Evolutionary conservation across 106 monocot genomes (phyloP).

Genomic region (Dendrobium nobile): DNA sequence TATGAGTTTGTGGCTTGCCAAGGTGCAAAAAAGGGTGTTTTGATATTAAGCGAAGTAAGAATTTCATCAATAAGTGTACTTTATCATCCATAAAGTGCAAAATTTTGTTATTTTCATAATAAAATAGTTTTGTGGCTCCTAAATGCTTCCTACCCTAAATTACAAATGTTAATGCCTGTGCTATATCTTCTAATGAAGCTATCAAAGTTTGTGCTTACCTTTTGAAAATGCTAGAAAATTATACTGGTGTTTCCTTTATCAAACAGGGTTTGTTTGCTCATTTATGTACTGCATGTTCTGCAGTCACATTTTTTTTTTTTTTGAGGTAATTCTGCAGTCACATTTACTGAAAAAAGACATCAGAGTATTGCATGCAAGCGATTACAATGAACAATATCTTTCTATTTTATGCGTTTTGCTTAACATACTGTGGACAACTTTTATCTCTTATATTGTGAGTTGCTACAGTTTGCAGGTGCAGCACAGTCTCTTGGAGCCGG

Average conservation of each 20-base stretch:
- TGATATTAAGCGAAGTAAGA: conserved; percentile 90
- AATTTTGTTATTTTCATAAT: neutral
- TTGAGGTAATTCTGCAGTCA: too few relatives aligned
- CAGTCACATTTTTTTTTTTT: too few relatives aligned
- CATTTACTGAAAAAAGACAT: too few relatives aligned
- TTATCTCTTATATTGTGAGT: neutral
- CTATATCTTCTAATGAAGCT: neutral
- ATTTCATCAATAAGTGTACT: neutral
- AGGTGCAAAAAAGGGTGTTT: conserved; percentile 89
- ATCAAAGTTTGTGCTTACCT: too few relatives aligned
- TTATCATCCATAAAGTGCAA: neutral
- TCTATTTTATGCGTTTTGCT: neutral
- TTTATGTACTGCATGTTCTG: too few relatives aligned
- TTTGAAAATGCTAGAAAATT: too few relatives aligned
- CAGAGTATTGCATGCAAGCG: too few relatives aligned
- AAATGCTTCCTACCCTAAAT: neutral
- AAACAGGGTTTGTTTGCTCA: too few relatives aligned
- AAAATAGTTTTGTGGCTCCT: neutral
- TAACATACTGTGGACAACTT: neutral
- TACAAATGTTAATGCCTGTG: neutral
- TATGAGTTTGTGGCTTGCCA: conserved; percentile 99
- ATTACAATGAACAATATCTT: too few relatives aligned
- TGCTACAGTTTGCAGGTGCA: conserved; percentile 39
- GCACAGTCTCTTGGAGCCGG: conserved; percentile 94
- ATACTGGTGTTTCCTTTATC: too few relatives aligned